Evolutionary conservation across 2,329 filamentous ascomycete species (phyloP), one percentile per base, ranked within the genome.

Genomic region (Nigrospora oryzae): DNA sequence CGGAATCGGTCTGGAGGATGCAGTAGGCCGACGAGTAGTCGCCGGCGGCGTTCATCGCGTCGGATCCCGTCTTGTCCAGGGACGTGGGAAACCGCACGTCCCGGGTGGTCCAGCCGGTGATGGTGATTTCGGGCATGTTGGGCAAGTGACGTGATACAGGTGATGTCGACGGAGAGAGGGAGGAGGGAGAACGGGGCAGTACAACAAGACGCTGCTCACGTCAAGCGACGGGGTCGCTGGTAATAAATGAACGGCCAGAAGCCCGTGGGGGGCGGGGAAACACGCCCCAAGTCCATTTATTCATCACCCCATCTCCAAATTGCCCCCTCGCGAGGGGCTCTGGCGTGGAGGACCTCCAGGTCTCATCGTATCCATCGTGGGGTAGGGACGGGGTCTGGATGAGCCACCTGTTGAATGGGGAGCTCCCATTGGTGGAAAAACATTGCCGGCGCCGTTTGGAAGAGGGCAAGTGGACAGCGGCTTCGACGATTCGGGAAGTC

Each of bases 1-100:
- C 61, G 1, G 84, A 83, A 61, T 94, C 84, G 0, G 89, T 95
- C 60, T 88, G 71, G 40, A 96, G 71, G 57, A 95, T 91, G 64
- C 89, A 95, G 73, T 95, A 96, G n/a, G 90, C 89, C 12, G 89
- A 77, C 2, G 89, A 95, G 69, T 95, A 95, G 67, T 95, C 89
- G 49, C 89, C 86, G 3, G 89, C 89, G 3, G 87, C 86, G 61
- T 96, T 95, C 90, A 95, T 96, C 59, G 89, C 90, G 77, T 96
- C 90, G 10, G 88, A 94, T 57, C 89, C 89, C n/a, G 89, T 95
- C 71, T 91, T 93, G 68, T 95, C 89, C 49, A 96, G 81, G 36
- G 89, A 95, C n/a, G 89, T 96, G 64, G 84, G 84, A 63, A 89
- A 89, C 55, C 84, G 80, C 62, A 89, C 83, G 69, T 89, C 84